phyloP scores from a whole-genome alignment of 352 stramenopile species.

The Pythium scleroteichum region DNA sequence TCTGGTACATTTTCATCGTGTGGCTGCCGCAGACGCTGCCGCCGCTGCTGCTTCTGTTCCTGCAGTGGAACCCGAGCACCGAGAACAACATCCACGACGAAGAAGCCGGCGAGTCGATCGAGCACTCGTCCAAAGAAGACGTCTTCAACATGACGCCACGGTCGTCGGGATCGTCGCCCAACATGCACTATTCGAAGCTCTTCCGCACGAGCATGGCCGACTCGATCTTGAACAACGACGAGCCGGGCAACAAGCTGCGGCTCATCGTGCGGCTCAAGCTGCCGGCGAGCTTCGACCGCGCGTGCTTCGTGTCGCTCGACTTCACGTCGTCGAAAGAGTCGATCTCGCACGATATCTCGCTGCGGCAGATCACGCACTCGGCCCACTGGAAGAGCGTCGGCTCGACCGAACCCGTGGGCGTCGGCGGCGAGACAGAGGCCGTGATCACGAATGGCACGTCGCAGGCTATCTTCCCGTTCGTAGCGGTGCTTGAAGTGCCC shows the following conservation, averaged over 20 bases:
- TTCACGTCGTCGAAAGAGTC: conserved; percentile 80
- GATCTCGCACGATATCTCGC: conserved; percentile 46
- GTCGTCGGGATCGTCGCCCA: conserved; percentile 75
- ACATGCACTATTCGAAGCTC: conserved; percentile 82
- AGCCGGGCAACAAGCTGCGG: conserved; percentile 78
- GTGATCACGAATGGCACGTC: conserved; percentile 55
- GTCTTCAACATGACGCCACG: conserved; percentile 84
- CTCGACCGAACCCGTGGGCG: conserved; percentile 74
- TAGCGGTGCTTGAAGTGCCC: conserved; percentile 83
- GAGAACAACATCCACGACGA: conserved; percentile 60
- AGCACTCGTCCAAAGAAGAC: conserved; percentile 78
- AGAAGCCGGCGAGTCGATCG: conserved; percentile 50
- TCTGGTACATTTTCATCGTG: conserved; percentile 89
- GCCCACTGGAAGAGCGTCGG: conserved; percentile 84
- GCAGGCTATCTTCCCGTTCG: conserved; percentile 78
- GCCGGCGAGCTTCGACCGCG: conserved; percentile 69
- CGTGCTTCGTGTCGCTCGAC: conserved; percentile 83
- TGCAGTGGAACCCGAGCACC: conserved; percentile 86
- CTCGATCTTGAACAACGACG: conserved; percentile 77
- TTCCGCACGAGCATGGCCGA: conserved; percentile 77
- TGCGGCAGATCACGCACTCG: conserved; percentile 55
- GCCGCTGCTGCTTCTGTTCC: conserved; percentile 75
- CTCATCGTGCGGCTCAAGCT: conserved; percentile 85
- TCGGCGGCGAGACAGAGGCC: conserved; percentile 62
- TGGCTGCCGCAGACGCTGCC: conserved; percentile 79